Evolutionary conservation across 345 rosid genomes (phyloP), one percentile per base, ranked within the genome.

Genomic region (Abelmoschus esculentus): DNA sequence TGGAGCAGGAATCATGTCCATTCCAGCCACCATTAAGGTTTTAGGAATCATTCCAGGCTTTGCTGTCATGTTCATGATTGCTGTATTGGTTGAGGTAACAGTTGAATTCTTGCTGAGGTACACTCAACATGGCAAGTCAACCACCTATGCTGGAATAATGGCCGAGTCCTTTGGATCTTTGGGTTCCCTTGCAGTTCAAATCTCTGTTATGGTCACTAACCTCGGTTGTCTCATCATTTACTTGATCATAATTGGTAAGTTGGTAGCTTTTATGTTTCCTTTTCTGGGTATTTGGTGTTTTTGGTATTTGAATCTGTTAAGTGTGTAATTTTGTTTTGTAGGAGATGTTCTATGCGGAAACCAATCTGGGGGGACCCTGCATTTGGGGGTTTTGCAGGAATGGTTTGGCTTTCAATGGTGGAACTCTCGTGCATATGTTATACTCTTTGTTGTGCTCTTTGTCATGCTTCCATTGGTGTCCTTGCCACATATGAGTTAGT

Each of bases 11-110:
- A 66, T 66, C 56, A 47, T 47, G 70, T 66, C 70, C 8, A 47
- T 66, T 66, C 70, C 70, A 2, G 70, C 57, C 70, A 47, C 70
- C 1, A 1, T 66, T 12, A 79, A 79, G 73, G 77, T 74, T 15
- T 31, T 80, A 3, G 78, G 80, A 7, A 58, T 80, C 5, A 11
- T 76, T 71, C 77, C 73, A 7, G 80, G 60, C 9, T 54, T 80
- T 44, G 40, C 55, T 2, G 4, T 71, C 7, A 67, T 80, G 15
- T 6, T 76, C 18, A 5, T 62, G 8, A 54, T 76, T 28, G 83
- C 78, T 1, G 47, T 58, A 46, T 34, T 80, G 69, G 76, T 83
- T 87, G 15, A 90, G 83, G 74, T 93, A 96, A 47, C 83, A 1
- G 78, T 68, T 14, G 81, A 77, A 28, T 69, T 77, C n/a, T 40